Percentiles rank a stretch among this genome's conserved stretches.
These are phyloP conservation scores for Exsudoporus frostii DNA, from an alignment of 768 basidiomycete species.

Conservation along the genomic window DNA sequence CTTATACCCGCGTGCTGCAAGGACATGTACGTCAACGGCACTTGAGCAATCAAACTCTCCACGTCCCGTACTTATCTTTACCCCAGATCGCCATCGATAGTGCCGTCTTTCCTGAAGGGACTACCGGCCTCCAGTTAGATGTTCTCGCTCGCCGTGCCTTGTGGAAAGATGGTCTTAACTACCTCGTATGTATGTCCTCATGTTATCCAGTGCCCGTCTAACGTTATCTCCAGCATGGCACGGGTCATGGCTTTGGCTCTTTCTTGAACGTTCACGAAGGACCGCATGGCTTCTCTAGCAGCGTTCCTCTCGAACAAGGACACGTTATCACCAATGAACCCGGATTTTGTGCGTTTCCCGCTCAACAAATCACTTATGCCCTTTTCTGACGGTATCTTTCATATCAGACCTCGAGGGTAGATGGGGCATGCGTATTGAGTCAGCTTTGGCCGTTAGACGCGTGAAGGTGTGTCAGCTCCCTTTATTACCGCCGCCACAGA, in stretches of 20 bases:
- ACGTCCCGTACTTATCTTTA: constrained; percentile 17
- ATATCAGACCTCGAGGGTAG: constrained; percentile 64
- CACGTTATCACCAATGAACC: constrained; percentile 95
- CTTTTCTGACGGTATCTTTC: constrained; percentile 12
- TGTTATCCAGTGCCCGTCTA: constrained; percentile 8
- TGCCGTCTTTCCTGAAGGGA: constrained; percentile 88
- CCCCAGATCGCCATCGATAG: constrained; percentile 84
- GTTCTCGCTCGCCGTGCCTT: constrained; percentile 86
- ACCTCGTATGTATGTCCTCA: constrained; percentile 48
- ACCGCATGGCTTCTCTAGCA: constrained; percentile 71
- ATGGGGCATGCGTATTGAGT: constrained; percentile 94
- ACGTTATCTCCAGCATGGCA: constrained; percentile 65
- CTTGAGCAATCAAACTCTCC: constrained; percentile 16
- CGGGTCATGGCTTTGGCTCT: constrained; percentile 86
- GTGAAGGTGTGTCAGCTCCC: constrained; percentile 37
- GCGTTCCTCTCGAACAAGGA: constrained; percentile 72
- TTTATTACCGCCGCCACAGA: constrained; percentile 1
- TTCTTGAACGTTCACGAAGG: constrained; percentile 88
- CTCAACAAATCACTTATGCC: constrained; percentile 9
- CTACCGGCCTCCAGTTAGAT: constrained; percentile 78
- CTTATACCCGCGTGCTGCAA: constrained; percentile 93
- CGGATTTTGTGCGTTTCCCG: constrained; percentile 69
- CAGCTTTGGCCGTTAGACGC: constrained; percentile 70
- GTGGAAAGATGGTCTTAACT: constrained; percentile 84
- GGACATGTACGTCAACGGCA: constrained; percentile 71